Evolutionary conservation across 257 asterid species (phyloP), one percentile per base, ranked within the genome.

Genomic region (Ballota nigra): DNA sequence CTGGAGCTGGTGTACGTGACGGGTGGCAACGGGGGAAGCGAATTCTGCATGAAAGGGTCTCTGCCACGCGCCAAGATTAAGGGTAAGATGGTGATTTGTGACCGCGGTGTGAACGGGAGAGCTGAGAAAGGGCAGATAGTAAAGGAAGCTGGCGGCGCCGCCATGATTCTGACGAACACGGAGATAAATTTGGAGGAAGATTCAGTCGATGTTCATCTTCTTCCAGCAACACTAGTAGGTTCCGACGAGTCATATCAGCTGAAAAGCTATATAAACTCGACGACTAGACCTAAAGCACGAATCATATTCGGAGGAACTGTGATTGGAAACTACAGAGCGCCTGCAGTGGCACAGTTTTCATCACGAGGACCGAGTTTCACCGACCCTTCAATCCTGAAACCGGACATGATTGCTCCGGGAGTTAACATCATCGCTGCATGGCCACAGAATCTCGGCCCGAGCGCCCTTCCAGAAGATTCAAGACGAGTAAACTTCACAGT

Each of bases 361-460:
- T 92, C 98, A 8, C 47, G 98, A 78, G 98, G 97, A 10, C 96
- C 97, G 0, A 90, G 97, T 74, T 87, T 72, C 74, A 83, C 90
- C 0, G 97, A 92, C 57, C 96, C 97, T 60, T 83, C 96, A 4
- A 79, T 92, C 28, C 87, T 92, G 56, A 92, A 90, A 76, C 98
- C 97, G 6, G 98, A 92, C 68, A 75, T 92, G 83, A 87, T 90
- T 45, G 98, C 97, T 66, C 96, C 97, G 2, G 97, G 97, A 29
- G 98, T 92, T 12, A 92, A 92, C 84, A 90, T 90, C 34, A 88
- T 92, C 0, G 98, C 96, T 5, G 98, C 97, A 0, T 92, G 97
- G 98, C 98, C 96, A 6, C 93, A 92, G 56, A 92, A 90, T 58
- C 84, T 92, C 8, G 97, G 96, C 67, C 97, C 96, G 0, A 90